A percentile compares a stretch with the other conserved stretches of the same genome.
phyloP scores from a whole-genome alignment of 805 yeast species.

The Hanseniaspora occidentalis region DNA sequence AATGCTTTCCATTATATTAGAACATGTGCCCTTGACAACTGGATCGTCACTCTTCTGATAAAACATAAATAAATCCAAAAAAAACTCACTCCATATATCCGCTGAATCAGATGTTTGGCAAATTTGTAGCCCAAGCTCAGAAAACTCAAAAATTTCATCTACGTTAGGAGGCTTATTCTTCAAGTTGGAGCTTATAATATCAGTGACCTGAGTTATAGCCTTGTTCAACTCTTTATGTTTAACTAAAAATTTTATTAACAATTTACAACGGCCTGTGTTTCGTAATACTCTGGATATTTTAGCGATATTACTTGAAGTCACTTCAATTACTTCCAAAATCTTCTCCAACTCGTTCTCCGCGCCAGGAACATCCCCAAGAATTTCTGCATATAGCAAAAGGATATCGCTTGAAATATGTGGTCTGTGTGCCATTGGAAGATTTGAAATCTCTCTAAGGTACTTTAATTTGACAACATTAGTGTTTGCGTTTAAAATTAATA shows the following conservation, averaged over 20 bases:
- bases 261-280: not conserved
- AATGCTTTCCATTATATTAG: not conserved
- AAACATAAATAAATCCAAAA: not conserved
- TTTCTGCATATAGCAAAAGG: not conserved
- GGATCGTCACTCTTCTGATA: not conserved
- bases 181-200: not conserved
- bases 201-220: not conserved
- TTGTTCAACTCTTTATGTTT: not conserved
- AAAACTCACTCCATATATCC: not conserved
- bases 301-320: not conserved
- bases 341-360: not conserved
- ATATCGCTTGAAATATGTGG: not conserved
- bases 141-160: not conserved
- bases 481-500: slow-evolving; percentile 8
- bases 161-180: not conserved
- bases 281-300: not conserved
- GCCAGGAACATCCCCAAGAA: not conserved
- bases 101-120: not conserved
- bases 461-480: slow-evolving; percentile 6
- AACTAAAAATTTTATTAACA: not conserved
- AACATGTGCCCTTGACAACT: not conserved
- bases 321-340: not conserved
- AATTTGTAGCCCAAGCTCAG: not conserved
- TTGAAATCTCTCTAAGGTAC: slow-evolving; percentile 3
- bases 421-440: not conserved